Evolutionary conservation across 2,329 filamentous ascomycete genomes (phyloP).

Genomic region (Zasmidium cellare): DNA sequence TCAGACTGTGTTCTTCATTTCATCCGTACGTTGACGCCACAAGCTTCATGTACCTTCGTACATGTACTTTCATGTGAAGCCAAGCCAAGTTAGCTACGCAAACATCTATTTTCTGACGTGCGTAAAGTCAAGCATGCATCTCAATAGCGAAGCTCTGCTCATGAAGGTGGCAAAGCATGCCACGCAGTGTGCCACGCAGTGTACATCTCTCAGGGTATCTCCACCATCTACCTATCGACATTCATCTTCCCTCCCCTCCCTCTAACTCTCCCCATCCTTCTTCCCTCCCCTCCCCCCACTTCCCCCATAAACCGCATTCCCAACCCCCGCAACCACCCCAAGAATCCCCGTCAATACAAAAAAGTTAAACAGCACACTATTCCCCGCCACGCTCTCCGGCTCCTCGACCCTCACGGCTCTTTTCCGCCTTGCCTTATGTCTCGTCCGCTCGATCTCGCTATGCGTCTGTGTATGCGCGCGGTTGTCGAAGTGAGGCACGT

Average conservation of each 20-base stretch:
- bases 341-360: conserved; percentile 34
- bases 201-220: neutral
- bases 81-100: too few relatives aligned
- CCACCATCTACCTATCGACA: neutral
- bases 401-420: conserved; percentile 21
- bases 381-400: conserved; percentile 19
- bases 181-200: neutral
- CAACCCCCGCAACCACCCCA: conserved; percentile 23
- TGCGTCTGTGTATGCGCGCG: conserved; percentile 73
- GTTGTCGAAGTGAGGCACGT: conserved; percentile 77
- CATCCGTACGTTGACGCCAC: too few relatives aligned
- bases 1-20: too few relatives aligned
- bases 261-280: neutral
- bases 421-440: conserved; percentile 24
- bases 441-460: conserved; percentile 48
- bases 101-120: too few relatives aligned
- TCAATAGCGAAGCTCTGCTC: too few relatives aligned
- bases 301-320: conserved; percentile 1
- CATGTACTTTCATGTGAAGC: too few relatives aligned
- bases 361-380: conserved; percentile 32
- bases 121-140: too few relatives aligned
- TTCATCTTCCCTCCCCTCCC: neutral
- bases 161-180: too few relatives aligned
- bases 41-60: too few relatives aligned
- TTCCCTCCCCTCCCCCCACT: neutral